Conservation (phyloP, 1,284 basidiomycete genomes). For the Trametes pubescens region DNA sequence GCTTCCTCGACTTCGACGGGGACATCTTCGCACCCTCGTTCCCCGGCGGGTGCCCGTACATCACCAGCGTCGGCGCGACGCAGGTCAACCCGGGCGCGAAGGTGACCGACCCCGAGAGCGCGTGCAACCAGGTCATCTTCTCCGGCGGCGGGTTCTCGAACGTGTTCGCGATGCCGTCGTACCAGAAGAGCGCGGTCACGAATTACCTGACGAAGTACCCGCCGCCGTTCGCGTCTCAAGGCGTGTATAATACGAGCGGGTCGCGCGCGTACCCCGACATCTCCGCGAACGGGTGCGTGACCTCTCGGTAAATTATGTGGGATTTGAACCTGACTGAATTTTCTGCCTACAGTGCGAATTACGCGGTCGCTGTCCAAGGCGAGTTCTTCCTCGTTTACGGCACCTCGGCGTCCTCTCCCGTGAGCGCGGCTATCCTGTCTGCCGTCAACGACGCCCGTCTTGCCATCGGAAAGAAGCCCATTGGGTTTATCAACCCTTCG, state of each 20-base stretch:
- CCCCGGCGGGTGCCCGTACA: slow-evolving; percentile 57
- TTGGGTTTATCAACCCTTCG: slow-evolving; percentile 67
- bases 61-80: slow-evolving; percentile 69
- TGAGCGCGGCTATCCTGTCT: slow-evolving; percentile 54
- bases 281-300: slow-evolving; percentile 49
- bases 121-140: slow-evolving; percentile 46
- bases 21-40: slow-evolving; percentile 38
- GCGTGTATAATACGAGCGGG: slow-evolving; percentile 37
- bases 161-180: slow-evolving; percentile 50
- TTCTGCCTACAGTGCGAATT: slow-evolving; percentile 32
- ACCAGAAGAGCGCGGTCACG: slow-evolving; percentile 48
- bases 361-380: slow-evolving; percentile 35
- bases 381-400: slow-evolving; percentile 40
- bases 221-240: slow-evolving; percentile 46
- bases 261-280: slow-evolving; percentile 58
- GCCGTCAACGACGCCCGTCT: slow-evolving; percentile 65
- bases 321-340: not conserved
- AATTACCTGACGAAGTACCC: slow-evolving; percentile 44
- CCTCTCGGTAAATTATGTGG: not conserved
- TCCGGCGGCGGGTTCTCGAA: slow-evolving; percentile 57
- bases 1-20: slow-evolving; percentile 24
- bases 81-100: slow-evolving; percentile 60
- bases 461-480: slow-evolving; percentile 51
- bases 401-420: slow-evolving; percentile 43
- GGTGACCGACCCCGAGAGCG: slow-evolving; percentile 59